These are phyloP conservation scores for Cutaneotrichosporon mucoides DNA, from an alignment of 1,284 basidiomycete genomes.

Conservation along the genomic window DNA sequence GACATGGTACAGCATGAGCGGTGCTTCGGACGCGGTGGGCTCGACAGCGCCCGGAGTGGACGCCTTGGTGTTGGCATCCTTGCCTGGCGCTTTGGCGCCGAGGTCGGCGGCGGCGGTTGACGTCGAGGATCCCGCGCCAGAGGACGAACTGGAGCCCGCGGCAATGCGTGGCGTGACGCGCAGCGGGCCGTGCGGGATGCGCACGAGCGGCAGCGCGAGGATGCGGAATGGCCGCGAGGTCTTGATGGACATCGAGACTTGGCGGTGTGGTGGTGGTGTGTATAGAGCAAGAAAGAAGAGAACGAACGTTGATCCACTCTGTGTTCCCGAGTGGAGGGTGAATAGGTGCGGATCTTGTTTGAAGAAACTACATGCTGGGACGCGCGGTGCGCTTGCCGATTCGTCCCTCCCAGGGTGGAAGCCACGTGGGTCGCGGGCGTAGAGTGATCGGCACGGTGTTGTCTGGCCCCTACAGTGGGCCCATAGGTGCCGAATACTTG, in stretches of 20 bases:
- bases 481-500: no score
- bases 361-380: no score
- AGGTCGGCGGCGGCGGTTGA: neutral
- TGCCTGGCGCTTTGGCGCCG: neutral
- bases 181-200: conserved; percentile 27
- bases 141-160: no score
- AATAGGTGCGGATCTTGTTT: no score
- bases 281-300: no score
- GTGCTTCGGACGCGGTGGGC: conserved; percentile 6
- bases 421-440: no score
- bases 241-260: neutral
- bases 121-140: neutral
- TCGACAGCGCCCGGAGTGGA: conserved; percentile 1
- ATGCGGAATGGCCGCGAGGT: conserved; percentile 32
- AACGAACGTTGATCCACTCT: no score
- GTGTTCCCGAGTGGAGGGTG: no score
- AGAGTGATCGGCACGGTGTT: no score
- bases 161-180: conserved; percentile 2
- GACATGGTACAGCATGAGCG: conserved; percentile 21
- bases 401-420: no score
- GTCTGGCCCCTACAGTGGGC: no score
- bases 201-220: conserved; percentile 41
- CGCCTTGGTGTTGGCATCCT: neutral
- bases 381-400: no score
- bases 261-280: neutral